Base-by-base conservation (phyloP, 2,329 filamentous ascomycete genomes). In the Fusarium ramigenum region DNA sequence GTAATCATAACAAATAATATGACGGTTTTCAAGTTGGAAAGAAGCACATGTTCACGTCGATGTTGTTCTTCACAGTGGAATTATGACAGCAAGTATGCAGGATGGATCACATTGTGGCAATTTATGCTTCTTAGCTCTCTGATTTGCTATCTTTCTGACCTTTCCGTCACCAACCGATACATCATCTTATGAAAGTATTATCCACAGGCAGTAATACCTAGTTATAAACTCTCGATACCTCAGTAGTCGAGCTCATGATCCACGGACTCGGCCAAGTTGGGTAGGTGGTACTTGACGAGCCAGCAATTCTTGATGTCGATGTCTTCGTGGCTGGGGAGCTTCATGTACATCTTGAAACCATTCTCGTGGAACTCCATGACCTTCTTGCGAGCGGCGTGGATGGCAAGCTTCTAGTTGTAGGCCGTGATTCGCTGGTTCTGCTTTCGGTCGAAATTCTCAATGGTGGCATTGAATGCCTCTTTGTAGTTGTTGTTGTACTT, bases 21-120 rank as follows among this genome's bases (percentile, higher is more conserved):
- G 4, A 5, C 1, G 28, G 4, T 1, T 4, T 8, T n/a, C 2
- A 6, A 46, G 44, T 15, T 3, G 21, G 0, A 14, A 46, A 10
- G 18, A 28, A 28, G 8, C 4, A 46, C 4, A 28, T 15, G 0
- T 28, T 21, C 5, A 7, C 10, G 9, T 5, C 5, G 8, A 28
- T 6, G 9, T 9, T 9, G 3, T 21, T 28, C 44, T 28, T 28
- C 1, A 46, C 5, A 21, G 18, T 46, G 25, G 12, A 28, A 28
- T 21, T 1, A 21, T 21, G 12, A 46, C 12, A 28, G 12, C 43
- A 46, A 10, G 25, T 8, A 15, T 46, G 23, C 23, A 28, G 18
- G 23, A 4, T 2, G 7, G 8, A 28, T 28, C 43, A 15, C 18
- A 10, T 46, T 9, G 5, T 9, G 18, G 18, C 23, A 28, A 15